Evolutionary conservation across 176 grass and related monocot genomes (phyloP), one percentile per base, ranked within the genome.

Genomic region (Phoenix dactylifera): DNA sequence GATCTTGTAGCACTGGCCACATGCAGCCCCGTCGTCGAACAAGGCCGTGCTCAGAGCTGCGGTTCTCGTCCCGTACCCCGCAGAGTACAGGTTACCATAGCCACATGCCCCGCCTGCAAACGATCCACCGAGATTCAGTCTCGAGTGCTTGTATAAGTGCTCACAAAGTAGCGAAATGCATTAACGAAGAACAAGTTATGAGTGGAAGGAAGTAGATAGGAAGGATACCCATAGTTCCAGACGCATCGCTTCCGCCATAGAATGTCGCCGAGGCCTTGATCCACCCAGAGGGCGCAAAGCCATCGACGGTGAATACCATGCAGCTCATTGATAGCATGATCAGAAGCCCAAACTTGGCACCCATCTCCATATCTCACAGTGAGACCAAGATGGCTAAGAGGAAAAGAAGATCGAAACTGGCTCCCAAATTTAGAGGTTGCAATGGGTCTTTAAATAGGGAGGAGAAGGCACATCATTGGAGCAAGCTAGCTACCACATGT

Each of bases 41-140:
- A 97, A 75, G 49, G 81, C 92, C 9, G 87, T 91, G 86, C 92
- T 97, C 17, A 97, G 69, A 24, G 92, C 92, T 22, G 92, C 92
- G 0, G 92, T 97, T 25, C 69, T 20, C 0, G 49, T 72, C 0
- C 69, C 69, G 25, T 72, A 72, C 18, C 69, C 57, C 3, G 69
- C 12, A 5, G 69, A 52, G 49, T 72, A 72, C 49, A 72, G 1
- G 5, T 72, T 22, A n/a, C 69, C 69, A 12, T 72, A 72, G 10
- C 69, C 69, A 4, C 69, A 72, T 4, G 69, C 69, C 15, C 69
- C 69, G 9, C 69, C 69, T 72, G 2, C 26, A 53, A 49, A 19
- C 51, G 17, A 54, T 32, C 50, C 50, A 52, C 25, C 19, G 2
- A 52, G 50, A 66, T 54, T 14, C 50, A 52, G 5, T 3, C 15